phyloP scores from a whole-genome alignment of 192 early-diverging fungal genomes.

The Coemansia javaensis region DNA sequence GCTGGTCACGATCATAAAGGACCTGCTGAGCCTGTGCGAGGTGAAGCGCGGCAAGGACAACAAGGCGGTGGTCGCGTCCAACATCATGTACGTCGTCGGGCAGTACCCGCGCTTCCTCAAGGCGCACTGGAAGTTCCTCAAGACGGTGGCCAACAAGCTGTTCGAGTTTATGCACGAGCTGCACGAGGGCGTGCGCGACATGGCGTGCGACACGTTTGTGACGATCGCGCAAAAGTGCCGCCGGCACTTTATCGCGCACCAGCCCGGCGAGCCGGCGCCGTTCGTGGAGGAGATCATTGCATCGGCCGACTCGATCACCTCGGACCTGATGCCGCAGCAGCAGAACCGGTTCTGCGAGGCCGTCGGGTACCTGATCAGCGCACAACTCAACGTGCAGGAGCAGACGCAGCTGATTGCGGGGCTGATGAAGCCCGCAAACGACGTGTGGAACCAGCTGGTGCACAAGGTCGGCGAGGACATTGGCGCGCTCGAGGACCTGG shows the following conservation, averaged over 20 bases:
- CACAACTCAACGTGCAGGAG: slow-evolving; percentile 70
- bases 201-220: slow-evolving; percentile 99
- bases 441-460: slow-evolving; percentile 81
- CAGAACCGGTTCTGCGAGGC: slow-evolving; percentile 99
- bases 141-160: slow-evolving; percentile 99
- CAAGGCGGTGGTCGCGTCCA: slow-evolving; percentile 98
- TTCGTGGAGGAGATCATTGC: slow-evolving; percentile 97
- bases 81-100: slow-evolving; percentile 99
- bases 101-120: slow-evolving; percentile 99
- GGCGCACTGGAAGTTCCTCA: slow-evolving; percentile 99
- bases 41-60: slow-evolving; percentile 99
- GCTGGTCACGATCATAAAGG: slow-evolving; percentile 98
- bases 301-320: slow-evolving; percentile 75
- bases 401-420: slow-evolving; percentile 81
- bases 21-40: slow-evolving; percentile 89
- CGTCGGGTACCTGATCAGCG: slow-evolving; percentile 95
- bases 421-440: slow-evolving; percentile 88
- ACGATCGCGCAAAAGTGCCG: slow-evolving; percentile 98
- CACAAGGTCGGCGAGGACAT: slow-evolving; percentile 72
- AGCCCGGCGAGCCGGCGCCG: slow-evolving; percentile 79
- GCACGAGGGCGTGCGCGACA: slow-evolving; percentile 99
- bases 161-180: slow-evolving; percentile 99
- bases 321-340: slow-evolving; percentile 86
- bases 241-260: slow-evolving; percentile 91
- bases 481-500: slow-evolving; percentile 67